phyloP scores from a whole-genome alignment of 345 rosid species.

The Pugionium dolabratum region DNA sequence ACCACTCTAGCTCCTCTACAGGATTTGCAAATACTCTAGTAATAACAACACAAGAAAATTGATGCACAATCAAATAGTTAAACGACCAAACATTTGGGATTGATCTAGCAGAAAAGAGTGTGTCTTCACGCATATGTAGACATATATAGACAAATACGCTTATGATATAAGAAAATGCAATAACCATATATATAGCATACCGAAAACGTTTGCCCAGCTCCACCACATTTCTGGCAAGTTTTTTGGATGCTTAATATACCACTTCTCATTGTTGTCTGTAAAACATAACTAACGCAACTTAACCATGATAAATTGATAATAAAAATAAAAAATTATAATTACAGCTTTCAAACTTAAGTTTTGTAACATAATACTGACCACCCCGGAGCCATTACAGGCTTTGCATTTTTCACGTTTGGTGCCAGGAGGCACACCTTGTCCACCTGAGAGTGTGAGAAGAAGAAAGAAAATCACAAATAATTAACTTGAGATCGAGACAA shows the following conservation, averaged over 20 bases:
- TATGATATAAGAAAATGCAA: neutral
- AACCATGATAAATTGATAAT: neutral
- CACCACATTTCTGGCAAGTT: conserved; percentile 77
- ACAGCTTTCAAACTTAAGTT: conserved; percentile 19
- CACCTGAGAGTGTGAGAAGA: conserved; percentile 52
- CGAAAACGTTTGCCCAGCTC: conserved; percentile 73
- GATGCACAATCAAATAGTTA: conserved; percentile 17
- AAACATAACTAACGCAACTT: neutral
- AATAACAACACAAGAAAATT: conserved; percentile 31
- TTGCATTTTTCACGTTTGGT: conserved; percentile 84
- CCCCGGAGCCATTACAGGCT: conserved; percentile 85
- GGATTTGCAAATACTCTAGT: conserved; percentile 83
- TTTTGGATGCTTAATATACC: conserved; percentile 72
- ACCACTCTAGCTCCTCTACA: conserved; percentile 84
- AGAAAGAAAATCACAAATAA: conserved; percentile 12
- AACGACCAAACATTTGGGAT: conserved; percentile 16
- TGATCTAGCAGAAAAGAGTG: neutral
- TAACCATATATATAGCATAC: conserved; percentile 46
- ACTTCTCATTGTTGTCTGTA: conserved; percentile 58
- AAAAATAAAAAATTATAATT: conserved; percentile 2
- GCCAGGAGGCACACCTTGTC: conserved; percentile 97
- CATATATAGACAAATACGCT: conserved; percentile 5
- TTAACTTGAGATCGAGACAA: neutral
- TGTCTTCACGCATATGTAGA: neutral
- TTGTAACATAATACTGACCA: conserved; percentile 55